Base-by-base conservation (phyloP, 805 yeast genomes). In the Candida ficus region DNA sequence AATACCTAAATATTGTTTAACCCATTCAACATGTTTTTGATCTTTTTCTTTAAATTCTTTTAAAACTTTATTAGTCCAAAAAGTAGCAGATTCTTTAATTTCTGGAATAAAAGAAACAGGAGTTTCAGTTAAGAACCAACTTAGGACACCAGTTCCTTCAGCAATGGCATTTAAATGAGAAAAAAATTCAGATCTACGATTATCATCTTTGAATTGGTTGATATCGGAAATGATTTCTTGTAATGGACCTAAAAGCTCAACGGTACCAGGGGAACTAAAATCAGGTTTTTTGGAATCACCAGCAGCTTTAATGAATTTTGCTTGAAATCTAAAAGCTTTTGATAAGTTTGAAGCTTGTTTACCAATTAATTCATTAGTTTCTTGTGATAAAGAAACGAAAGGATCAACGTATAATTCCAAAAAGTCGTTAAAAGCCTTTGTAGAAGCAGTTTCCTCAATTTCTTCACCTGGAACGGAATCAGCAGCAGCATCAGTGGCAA, bases 11-110 rank as follows among this genome's bases (percentile, higher is more conserved):
- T 78, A 86, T 13, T 62, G 55, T 46, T 80, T 78, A 29, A 83
- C 96, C 98, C 98, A 93, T 42, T 82, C 83, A 20, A 74, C 80
- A 36, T 86, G 86, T 41, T 66, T 67, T 29, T 75, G 69, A 51
- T 84, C 89, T 36, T 75, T 65, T 16, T 82, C 95, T 62, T 76
- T 88, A 66, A 66, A 80, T 46, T 88, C 96, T 63, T 90, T 90
- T 60, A 90, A 64, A 32, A 91, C 82, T 53, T 95, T 77, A 65
- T 93, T 90, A 10, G 95, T 76, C 89, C 97, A 93, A 65, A 93
- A 93, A 60, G 83, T 91, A 27, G 96, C 85, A 17, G 95, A 78
- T 57, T 93, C 99, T 58, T 83, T 85, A 64, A 80, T 85, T 49
- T 90, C 96, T 4, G 83, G 76, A 42, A 93, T 74, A 48, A 71